Conservation (phyloP, 2,329 filamentous ascomycete genomes). For the Akanthomyces muscarius region DNA sequence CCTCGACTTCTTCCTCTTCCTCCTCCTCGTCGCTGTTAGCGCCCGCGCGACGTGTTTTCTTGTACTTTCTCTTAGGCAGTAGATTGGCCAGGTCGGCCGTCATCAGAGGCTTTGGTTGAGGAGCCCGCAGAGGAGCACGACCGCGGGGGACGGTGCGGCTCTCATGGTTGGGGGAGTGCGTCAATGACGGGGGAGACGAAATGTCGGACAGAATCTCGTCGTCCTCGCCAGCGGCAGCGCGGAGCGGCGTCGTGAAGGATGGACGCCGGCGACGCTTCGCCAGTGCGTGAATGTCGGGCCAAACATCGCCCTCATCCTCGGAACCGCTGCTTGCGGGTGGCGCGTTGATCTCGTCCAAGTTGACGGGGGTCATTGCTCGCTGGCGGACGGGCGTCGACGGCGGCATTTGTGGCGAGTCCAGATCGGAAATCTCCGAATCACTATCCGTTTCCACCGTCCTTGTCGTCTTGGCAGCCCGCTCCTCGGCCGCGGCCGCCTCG, state of each 20-base stretch:
- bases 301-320: conserved; percentile 40
- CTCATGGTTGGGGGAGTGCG: conserved; percentile 59
- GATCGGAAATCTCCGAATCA: conserved; percentile 36
- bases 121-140: conserved; percentile 28
- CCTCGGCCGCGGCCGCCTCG: conserved; percentile 26
- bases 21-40: conserved; percentile 47
- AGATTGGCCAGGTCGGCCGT: conserved; percentile 53
- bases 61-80: conserved; percentile 49
- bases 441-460: conserved; percentile 24
- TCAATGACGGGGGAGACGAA: conserved; percentile 63
- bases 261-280: conserved; percentile 43
- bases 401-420: conserved; percentile 34
- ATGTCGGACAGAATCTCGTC: conserved; percentile 44
- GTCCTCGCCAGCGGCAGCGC: conserved; percentile 26
- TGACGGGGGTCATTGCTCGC: conserved; percentile 40
- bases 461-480: conserved; percentile 2
- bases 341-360: conserved; percentile 48
- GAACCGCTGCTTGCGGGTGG: conserved; percentile 53
- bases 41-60: conserved; percentile 38
- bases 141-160: conserved; percentile 23
- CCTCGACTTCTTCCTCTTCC: conserved; percentile 52
- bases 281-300: conserved; percentile 51
- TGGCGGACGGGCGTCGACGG: conserved; percentile 25
- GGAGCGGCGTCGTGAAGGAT: conserved; percentile 35
- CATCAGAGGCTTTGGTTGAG: conserved; percentile 40